Percentiles rank a stretch among this genome's conserved stretches.
phyloP scores from a whole-genome alignment of 164 flowering plant species.

The Vitis cinerea region DNA sequence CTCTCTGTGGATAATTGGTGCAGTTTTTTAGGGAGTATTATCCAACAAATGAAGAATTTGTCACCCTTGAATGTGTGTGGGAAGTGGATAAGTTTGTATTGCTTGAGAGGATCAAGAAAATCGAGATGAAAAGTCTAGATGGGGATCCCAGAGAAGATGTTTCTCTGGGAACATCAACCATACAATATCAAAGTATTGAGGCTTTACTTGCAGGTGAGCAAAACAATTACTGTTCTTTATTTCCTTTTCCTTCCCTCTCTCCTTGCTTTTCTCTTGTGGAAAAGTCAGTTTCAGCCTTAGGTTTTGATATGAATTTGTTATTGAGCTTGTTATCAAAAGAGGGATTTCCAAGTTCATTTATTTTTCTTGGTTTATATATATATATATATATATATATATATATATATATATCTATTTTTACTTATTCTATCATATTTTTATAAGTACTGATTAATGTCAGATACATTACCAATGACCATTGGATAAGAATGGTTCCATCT shows the following conservation, averaged over 20 bases:
- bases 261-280: neutral
- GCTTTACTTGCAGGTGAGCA: constrained; percentile 57
- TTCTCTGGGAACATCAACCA: constrained; percentile 14
- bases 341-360: neutral
- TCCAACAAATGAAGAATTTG: constrained; percentile 44
- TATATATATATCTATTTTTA: too few relatives aligned
- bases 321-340: neutral
- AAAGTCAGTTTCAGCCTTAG: neutral
- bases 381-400: too few relatives aligned
- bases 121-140: constrained; percentile 20
- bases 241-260: neutral
- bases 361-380: neutral
- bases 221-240: neutral
- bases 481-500: too few relatives aligned
- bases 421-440: too few relatives aligned
- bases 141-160: constrained; percentile 17
- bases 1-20: constrained; percentile 4
- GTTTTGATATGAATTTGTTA: neutral
- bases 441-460: too few relatives aligned
- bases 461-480: too few relatives aligned
- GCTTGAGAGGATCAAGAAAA: constrained; percentile 35
- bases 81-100: constrained; percentile 62
- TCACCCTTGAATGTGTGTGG: constrained; percentile 61
- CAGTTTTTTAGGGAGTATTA: constrained; percentile 75
- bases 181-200: constrained; percentile 48